A percentile compares a stretch with the other conserved stretches of the same genome.
Conservation (phyloP, 768 basidiomycete genomes). For the Boletus subparvulus region DNA sequence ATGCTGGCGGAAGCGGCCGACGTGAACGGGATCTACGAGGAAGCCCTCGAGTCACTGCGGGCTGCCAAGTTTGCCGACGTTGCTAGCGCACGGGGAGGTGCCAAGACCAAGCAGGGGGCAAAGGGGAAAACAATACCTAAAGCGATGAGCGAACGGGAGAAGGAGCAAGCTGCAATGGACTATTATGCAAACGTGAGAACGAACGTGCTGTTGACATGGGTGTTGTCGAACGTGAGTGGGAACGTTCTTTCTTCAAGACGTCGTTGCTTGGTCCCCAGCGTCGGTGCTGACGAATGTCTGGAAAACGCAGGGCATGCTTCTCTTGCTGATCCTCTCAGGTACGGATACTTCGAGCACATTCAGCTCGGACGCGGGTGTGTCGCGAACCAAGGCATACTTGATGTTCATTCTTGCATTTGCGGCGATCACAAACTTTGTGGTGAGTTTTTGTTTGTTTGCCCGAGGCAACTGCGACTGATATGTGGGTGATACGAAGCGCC, state of each 20-base stretch:
- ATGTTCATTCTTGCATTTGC: constrained; percentile 80
- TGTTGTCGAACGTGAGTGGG: constrained; percentile 70
- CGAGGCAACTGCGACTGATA: background rate
- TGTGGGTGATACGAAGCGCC: constrained; percentile 39
- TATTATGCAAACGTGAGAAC: constrained; percentile 89
- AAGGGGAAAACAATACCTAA: constrained; percentile 18
- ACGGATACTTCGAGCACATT: constrained; percentile 60
- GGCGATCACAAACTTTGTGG: constrained; percentile 70
- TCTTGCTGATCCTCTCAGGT: constrained; percentile 68
- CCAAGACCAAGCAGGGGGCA: constrained; percentile 9
- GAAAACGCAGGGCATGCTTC: constrained; percentile 55
- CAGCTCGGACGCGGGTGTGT: constrained; percentile 43
- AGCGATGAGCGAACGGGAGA: constrained; percentile 51
- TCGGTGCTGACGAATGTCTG: background rate
- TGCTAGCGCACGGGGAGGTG: background rate
- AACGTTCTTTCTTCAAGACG: background rate
- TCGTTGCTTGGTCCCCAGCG: background rate
- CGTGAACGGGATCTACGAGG: constrained; percentile 81
- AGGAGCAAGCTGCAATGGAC: constrained; percentile 73
- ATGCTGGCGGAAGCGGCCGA: constrained; percentile 80
- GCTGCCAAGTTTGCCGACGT: constrained; percentile 45
- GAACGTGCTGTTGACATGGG: constrained; percentile 80
- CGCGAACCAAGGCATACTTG: constrained; percentile 71
- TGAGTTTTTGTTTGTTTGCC: constrained; percentile 25
- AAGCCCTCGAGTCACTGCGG: constrained; percentile 73